These are phyloP conservation scores for Endoconidiophora polonica DNA, from an alignment of 2,329 filamentous ascomycete genomes.

Conservation along the genomic window DNA sequence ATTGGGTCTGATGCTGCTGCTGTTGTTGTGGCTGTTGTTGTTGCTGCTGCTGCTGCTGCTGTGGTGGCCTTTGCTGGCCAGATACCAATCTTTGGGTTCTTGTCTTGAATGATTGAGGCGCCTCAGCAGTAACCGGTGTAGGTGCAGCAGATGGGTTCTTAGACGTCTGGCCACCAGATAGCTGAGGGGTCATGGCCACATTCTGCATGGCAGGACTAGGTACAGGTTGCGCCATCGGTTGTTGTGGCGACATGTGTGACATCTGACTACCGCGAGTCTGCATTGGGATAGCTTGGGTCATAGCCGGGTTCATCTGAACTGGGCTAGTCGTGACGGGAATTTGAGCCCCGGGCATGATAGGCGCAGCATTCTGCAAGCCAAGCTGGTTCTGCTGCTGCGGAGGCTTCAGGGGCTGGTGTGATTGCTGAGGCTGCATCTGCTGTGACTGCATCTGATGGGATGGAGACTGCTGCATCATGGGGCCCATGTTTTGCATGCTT, in stretches of 20 bases:
- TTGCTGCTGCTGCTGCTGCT: too few species aligned
- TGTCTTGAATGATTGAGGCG: conserved; percentile 16
- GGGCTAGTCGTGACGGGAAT: background rate
- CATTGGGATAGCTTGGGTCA: background rate
- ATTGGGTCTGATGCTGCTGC: too few species aligned
- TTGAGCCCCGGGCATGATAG: background rate
- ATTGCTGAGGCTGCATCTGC: conserved; percentile 17
- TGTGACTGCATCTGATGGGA: conserved; percentile 20
- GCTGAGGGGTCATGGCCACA: conserved; percentile 14
- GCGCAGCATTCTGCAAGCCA: background rate
- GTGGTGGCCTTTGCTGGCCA: background rate
- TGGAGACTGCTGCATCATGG: background rate
- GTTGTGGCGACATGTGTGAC: conserved; percentile 14
- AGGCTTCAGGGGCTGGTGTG: conserved; percentile 16
- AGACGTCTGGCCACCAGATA: background rate
- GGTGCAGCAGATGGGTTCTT: background rate
- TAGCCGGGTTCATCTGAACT: background rate
- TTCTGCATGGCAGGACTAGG: conserved; percentile 18
- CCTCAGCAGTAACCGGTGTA: background rate
- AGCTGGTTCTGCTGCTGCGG: conserved; percentile 14
- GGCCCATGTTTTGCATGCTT: background rate
- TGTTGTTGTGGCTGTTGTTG: too few species aligned
- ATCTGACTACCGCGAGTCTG: conserved; percentile 2
- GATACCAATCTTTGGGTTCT: conserved; percentile 19
- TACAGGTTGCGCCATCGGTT: background rate